Evolutionary conservation across 352 stramenopile species (phyloP).

Genomic region (Globisporangium irregulare): DNA sequence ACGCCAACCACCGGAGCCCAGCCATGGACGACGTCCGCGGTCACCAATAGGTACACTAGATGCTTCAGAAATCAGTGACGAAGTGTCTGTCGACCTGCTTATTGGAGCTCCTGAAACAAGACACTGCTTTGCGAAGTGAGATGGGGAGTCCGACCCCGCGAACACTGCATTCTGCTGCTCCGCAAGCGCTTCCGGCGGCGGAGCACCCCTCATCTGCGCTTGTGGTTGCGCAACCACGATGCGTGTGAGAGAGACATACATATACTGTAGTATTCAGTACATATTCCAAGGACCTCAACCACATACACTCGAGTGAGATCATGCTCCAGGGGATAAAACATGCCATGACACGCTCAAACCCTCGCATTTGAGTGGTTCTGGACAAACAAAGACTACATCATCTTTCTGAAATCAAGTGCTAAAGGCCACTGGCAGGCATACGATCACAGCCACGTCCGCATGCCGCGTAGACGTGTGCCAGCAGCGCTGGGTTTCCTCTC

Average conservation of each 20-base stretch:
- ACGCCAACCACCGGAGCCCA: too few relatives aligned
- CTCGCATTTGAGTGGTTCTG: neutral
- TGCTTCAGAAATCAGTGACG: neutral
- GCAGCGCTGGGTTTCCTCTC: neutral
- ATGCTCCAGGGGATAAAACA: neutral
- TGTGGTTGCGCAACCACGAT: neutral
- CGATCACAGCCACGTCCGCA: too few relatives aligned
- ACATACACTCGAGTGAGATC: neutral
- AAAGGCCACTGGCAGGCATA: neutral
- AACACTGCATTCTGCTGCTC: too few relatives aligned
- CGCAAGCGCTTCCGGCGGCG: too few relatives aligned
- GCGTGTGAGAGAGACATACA: neutral
- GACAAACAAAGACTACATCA: neutral
- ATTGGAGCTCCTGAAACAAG: neutral
- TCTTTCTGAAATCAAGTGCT: neutral
- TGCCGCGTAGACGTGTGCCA: neutral
- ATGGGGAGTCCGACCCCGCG: too few relatives aligned
- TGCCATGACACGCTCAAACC: neutral
- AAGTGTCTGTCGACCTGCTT: neutral
- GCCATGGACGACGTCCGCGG: too few relatives aligned
- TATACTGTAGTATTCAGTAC: neutral
- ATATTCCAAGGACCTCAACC: neutral
- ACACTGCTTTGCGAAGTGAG: too few relatives aligned
- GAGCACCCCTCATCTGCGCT: too few relatives aligned
- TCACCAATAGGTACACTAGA: too few relatives aligned